Conservation (phyloP, 768 basidiomycete species). For the Amylocystis lapponica region DNA sequence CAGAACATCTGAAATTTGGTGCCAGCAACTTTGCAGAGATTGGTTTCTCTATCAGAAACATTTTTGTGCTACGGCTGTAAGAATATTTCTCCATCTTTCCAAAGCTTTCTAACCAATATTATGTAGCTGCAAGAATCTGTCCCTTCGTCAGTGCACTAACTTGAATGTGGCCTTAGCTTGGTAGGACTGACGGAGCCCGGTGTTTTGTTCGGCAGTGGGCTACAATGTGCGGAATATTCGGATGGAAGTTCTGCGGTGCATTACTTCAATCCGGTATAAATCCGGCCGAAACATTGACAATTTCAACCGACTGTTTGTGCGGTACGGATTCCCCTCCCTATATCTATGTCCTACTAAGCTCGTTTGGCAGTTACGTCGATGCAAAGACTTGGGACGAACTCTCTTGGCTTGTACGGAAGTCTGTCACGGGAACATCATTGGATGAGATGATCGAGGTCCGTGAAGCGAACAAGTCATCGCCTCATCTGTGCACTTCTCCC, state of each 20-base stretch:
- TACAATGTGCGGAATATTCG: slow-evolving; percentile 1
- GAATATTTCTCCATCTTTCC: too few species aligned
- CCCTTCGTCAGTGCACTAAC: not conserved
- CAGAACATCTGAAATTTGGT: slow-evolving; percentile 1
- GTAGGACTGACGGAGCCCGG: too few species aligned
- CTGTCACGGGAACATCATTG: not conserved
- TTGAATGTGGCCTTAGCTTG: not conserved
- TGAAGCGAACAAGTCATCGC: not conserved
- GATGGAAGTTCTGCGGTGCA: not conserved
- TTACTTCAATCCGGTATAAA: not conserved
- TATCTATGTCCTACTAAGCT: too few species aligned
- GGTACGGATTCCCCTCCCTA: not conserved
- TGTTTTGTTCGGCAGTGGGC: not conserved
- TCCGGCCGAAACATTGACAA: not conserved
- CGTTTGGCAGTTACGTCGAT: not conserved
- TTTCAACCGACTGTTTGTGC: not conserved
- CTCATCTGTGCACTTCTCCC: not conserved
- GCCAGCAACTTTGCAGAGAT: not conserved
- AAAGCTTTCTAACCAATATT: not conserved
- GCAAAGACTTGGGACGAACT: not conserved
- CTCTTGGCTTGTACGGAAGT: not conserved
- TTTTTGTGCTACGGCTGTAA: slow-evolving; percentile 4
- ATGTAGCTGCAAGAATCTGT: slow-evolving; percentile 8
- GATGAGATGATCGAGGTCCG: slow-evolving; percentile 3
- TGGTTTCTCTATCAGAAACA: not conserved